These are phyloP conservation scores for Zoysia matrella DNA, from an alignment of 202 grass and related monocot species.

Conservation along the genomic window DNA sequence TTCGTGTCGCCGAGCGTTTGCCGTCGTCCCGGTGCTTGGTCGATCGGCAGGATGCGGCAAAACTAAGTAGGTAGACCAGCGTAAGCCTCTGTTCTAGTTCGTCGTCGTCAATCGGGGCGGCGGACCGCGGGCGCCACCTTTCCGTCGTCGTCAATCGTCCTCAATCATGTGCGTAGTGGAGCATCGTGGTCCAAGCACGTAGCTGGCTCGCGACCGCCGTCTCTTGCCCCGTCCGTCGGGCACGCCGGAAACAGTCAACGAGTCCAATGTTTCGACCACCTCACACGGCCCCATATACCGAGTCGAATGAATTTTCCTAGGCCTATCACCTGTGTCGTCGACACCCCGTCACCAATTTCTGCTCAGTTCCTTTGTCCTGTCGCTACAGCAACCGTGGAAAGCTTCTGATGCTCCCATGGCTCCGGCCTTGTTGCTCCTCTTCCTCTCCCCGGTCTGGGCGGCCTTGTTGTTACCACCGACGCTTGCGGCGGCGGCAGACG, in stretches of 20 bases:
- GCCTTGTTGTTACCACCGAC: not conserved
- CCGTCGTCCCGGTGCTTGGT: no score
- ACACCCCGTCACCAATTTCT: not conserved
- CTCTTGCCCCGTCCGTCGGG: not conserved
- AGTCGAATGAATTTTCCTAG: not conserved
- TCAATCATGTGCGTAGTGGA: not conserved
- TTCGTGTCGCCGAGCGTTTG: no score
- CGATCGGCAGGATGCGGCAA: no score
- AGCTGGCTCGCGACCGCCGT: not conserved
- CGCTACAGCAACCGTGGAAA: not conserved
- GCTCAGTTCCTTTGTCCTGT: not conserved
- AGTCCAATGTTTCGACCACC: conserved; percentile 17
- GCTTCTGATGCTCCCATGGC: not conserved
- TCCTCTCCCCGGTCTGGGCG: no score
- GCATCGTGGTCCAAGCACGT: not conserved
- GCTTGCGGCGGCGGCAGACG: not conserved
- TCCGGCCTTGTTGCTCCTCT: not conserved
- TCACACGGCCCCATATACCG: not conserved
- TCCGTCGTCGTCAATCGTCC: no score
- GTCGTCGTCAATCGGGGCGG: no score
- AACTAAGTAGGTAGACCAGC: no score
- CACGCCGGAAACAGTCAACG: not conserved
- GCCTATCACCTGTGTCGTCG: not conserved
- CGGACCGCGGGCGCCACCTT: no score
- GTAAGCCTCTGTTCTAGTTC: no score